phyloP scores from a whole-genome alignment of 805 yeast species.

The Soucietia sequanensis region DNA sequence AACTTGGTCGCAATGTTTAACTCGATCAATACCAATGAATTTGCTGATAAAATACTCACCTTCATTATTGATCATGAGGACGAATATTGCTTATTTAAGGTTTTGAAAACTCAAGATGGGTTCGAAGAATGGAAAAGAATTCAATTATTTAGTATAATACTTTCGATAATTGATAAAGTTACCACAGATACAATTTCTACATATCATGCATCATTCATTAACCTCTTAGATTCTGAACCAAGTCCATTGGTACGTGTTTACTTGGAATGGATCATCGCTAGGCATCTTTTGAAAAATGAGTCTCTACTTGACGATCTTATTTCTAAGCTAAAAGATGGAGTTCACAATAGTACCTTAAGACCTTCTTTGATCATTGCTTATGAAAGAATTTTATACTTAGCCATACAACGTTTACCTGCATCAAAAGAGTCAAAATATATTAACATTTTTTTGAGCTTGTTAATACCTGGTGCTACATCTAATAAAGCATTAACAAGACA shows the following conservation, averaged over 20 bases:
- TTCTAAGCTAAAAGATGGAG: constrained; percentile 12
- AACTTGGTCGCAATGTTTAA: constrained; percentile 48
- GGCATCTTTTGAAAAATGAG: constrained; percentile 31
- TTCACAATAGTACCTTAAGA: constrained; percentile 22
- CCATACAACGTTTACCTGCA: constrained; percentile 41
- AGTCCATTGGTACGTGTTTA: constrained; percentile 76
- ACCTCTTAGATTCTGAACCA: constrained; percentile 51
- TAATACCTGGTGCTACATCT: constrained; percentile 75
- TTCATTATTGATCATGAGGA: constrained; percentile 36
- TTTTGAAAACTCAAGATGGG: constrained; percentile 61
- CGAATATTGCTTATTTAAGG: constrained; percentile 44
- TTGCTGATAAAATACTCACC: constrained; percentile 31
- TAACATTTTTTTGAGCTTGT: constrained; percentile 42
- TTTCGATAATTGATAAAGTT: constrained; percentile 18
- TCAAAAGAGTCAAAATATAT: constrained; percentile 30
- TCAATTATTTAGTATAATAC: constrained; percentile 51
- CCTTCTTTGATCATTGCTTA: constrained; percentile 62
- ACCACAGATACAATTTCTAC: constrained; percentile 7
- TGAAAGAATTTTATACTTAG: constrained; percentile 60
- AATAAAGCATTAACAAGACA: constrained; percentile 83
- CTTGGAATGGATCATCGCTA: constrained; percentile 74
- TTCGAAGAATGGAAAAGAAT: constrained; percentile 67
- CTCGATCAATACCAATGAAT: constrained; percentile 21
- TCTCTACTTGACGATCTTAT: constrained; percentile 8
- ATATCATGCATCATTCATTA: constrained; percentile 34